Conservation (phyloP, 768 basidiomycete species). For the Xerocomellus intermedius region DNA sequence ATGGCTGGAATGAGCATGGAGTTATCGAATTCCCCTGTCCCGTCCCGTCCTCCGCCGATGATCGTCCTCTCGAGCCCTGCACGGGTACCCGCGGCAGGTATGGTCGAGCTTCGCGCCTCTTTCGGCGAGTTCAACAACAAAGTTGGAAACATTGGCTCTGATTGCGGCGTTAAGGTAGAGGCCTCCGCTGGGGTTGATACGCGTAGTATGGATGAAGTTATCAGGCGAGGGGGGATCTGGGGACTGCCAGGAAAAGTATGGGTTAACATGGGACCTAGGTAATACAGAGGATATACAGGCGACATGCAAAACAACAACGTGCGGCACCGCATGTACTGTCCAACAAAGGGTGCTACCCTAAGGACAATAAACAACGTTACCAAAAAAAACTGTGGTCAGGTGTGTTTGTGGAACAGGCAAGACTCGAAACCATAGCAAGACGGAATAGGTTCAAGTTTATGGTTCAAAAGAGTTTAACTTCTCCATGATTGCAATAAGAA, state of each 20-base stretch:
- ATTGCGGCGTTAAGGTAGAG: slow-evolving; percentile 27
- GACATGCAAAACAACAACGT: neutral
- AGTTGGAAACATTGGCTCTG: slow-evolving; percentile 11
- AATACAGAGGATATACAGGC: neutral
- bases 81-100: slow-evolving; percentile 59
- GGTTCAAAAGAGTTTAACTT: slow-evolving; percentile 13
- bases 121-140: slow-evolving; percentile 47
- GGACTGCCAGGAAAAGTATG: slow-evolving; percentile 70
- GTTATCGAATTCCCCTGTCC: slow-evolving; percentile 33
- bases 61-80: slow-evolving; percentile 70
- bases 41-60: slow-evolving; percentile 43
- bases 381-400: no score
- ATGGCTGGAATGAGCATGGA: slow-evolving; percentile 31
- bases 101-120: slow-evolving; percentile 61
- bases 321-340: neutral
- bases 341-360: no score
- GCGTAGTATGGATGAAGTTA: slow-evolving; percentile 64
- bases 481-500: slow-evolving; percentile 26
- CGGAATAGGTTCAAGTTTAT: neutral
- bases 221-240: slow-evolving; percentile 68
- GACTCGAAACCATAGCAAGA: neutral
- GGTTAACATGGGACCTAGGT: slow-evolving; percentile 23
- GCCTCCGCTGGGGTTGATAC: slow-evolving; percentile 44
- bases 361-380: no score
- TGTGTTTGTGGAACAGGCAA: neutral